A percentile compares a stretch with the other conserved stretches of the same genome.
phyloP scores from a whole-genome alignment of 495 filamentous ascomycete genomes.

The Xylona heveae region DNA sequence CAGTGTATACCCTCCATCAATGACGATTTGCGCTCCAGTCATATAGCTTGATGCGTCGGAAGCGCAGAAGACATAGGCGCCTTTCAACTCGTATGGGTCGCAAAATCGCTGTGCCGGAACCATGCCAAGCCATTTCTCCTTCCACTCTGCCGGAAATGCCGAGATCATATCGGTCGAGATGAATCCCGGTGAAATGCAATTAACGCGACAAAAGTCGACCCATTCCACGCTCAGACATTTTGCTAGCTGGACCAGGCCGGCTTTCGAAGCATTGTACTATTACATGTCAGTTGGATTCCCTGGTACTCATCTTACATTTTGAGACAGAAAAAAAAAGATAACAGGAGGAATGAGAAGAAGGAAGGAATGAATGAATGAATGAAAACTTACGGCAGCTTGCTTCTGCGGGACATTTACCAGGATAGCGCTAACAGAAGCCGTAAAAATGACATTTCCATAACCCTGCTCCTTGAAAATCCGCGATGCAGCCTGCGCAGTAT shows the following conservation, averaged over 20 bases:
- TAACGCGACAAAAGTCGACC: conserved; percentile 1
- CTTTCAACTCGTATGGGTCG: conserved; percentile 2
- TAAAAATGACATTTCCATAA: conserved; percentile 20
- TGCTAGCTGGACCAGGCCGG: conserved; percentile 1
- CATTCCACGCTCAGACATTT: conserved; percentile 1
- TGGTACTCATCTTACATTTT: no score
- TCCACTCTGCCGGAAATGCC: background rate
- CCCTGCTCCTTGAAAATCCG: conserved; percentile 21
- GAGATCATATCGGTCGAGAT: conserved; percentile 1
- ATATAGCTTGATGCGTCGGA: no score
- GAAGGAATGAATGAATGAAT: no score
- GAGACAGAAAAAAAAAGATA: no score
- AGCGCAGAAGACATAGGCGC: no score
- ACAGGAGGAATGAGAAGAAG: no score
- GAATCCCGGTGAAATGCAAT: conserved; percentile 1
- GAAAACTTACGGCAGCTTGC: conserved; percentile 16
- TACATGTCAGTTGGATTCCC: no score
- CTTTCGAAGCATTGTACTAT: conserved; percentile 3
- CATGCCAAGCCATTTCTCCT: conserved; percentile 1
- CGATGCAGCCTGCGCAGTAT: conserved; percentile 22
- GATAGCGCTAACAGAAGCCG: conserved; percentile 20
- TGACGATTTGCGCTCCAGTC: no score
- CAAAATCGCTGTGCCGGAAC: background rate
- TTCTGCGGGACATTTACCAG: conserved; percentile 25
- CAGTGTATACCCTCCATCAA: no score